Percentiles rank a stretch among this genome's conserved stretches.
phyloP scores from a whole-genome alignment of 73 alveolate genomes.

The Blepharisma stoltei region DNA sequence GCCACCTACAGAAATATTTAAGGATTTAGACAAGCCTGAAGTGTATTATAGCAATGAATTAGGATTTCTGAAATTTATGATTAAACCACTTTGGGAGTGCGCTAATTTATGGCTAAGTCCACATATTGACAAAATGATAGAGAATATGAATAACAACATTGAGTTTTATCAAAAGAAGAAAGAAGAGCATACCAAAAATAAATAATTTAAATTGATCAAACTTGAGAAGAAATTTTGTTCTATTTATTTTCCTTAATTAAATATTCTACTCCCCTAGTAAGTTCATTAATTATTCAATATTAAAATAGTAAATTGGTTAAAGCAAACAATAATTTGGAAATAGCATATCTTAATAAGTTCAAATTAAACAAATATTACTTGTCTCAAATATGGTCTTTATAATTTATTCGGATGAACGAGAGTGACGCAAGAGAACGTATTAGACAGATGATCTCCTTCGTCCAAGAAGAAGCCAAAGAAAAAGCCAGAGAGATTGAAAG shows the following conservation, averaged over 20 bases:
- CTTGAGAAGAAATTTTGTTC: too few species aligned
- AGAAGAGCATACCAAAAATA: not conserved
- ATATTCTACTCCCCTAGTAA: too few species aligned
- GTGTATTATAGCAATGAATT: not conserved
- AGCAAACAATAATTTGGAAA: too few species aligned
- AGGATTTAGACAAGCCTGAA: slow-evolving; percentile 2
- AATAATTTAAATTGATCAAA: too few species aligned
- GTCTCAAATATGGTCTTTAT: too few species aligned
- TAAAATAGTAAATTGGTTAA: too few species aligned
- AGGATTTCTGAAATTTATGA: not conserved
- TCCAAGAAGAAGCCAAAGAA: slow-evolving; percentile 31
- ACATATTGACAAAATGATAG: not conserved
- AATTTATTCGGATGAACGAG: slow-evolving; percentile 4
- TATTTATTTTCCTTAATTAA: too few species aligned
- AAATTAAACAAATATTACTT: too few species aligned
- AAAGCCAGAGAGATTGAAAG: slow-evolving; percentile 28
- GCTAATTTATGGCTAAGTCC: not conserved
- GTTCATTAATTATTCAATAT: too few species aligned
- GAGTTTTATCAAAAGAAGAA: not conserved
- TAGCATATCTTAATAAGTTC: too few species aligned
- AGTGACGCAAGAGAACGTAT: slow-evolving; percentile 22
- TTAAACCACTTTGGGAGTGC: not conserved
- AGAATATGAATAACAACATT: not conserved
- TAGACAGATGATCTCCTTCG: slow-evolving; percentile 30
- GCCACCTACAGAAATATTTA: slow-evolving; percentile 3